A percentile compares a stretch with the other conserved stretches of the same genome.
phyloP scores from a whole-genome alignment of 306 rosid genomes.

The Vicia sativa region DNA sequence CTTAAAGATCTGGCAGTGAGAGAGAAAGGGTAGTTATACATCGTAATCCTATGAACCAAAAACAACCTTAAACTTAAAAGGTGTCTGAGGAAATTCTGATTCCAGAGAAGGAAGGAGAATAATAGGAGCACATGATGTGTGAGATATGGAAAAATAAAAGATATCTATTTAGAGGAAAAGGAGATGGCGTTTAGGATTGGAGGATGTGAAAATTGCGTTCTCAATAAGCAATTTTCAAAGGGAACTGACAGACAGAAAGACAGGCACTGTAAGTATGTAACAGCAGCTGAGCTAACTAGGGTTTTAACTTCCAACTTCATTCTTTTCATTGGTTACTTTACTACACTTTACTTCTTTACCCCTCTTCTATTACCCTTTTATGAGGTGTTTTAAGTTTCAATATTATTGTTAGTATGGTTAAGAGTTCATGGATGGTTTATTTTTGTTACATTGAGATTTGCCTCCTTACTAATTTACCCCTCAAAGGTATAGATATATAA shows the following conservation, averaged over 20 bases:
- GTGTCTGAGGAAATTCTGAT: constrained; percentile 45
- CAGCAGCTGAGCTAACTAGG: constrained; percentile 26
- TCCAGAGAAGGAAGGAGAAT: constrained; percentile 53
- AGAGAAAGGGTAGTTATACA: constrained; percentile 55
- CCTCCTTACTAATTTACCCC: no score
- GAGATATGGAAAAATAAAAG: constrained; percentile 45
- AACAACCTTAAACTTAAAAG: constrained; percentile 41
- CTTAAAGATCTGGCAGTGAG: constrained; percentile 41
- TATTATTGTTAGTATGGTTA: no score
- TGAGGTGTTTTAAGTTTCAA: no score
- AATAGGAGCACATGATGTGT: constrained; percentile 18
- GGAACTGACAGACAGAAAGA: constrained; percentile 2
- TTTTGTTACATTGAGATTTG: no score
- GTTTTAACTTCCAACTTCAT: constrained; percentile 40
- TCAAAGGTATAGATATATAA: no score
- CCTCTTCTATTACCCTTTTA: neutral
- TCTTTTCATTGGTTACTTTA: neutral
- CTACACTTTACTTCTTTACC: neutral
- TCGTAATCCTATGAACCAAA: constrained; percentile 68
- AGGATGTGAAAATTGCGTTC: constrained; percentile 47
- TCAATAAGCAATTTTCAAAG: constrained; percentile 43
- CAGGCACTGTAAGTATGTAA: neutral
- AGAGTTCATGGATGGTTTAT: no score
- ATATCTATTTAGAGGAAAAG: constrained; percentile 36
- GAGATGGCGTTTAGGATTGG: constrained; percentile 19